Evolutionary conservation across 2,329 filamentous ascomycete genomes (phyloP).

Genomic region (Fusarium robinianum): DNA sequence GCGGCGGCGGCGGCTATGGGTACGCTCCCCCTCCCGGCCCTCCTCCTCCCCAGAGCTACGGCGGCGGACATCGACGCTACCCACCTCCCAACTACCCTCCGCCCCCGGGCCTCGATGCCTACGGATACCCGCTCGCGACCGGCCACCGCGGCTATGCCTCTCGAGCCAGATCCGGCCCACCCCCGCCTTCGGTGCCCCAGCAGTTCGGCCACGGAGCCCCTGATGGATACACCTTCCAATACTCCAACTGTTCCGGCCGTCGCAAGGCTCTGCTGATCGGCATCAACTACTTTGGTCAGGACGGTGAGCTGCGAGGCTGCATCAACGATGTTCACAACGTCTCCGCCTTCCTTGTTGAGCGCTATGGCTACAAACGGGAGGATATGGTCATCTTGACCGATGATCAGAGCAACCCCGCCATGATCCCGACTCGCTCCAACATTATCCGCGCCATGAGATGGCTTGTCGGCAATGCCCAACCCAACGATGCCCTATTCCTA

Average conservation of each 20-base stretch:
- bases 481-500: slow-evolving; percentile 78
- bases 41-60: slow-evolving; percentile 26
- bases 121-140: slow-evolving; percentile 51
- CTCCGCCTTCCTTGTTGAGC: slow-evolving; percentile 69
- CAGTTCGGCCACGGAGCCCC: slow-evolving; percentile 71
- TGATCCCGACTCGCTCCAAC: slow-evolving; percentile 75
- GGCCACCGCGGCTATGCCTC: slow-evolving; percentile 35
- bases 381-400: slow-evolving; percentile 82
- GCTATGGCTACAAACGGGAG: slow-evolving; percentile 73
- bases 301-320: slow-evolving; percentile 73
- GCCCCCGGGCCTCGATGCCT: slow-evolving; percentile 49
- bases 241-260: slow-evolving; percentile 73
- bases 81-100: slow-evolving; percentile 46
- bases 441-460: slow-evolving; percentile 76
- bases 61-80: slow-evolving; percentile 32
- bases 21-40: slow-evolving; percentile 32
- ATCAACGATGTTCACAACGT: slow-evolving; percentile 84
- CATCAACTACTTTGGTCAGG: slow-evolving; percentile 79
- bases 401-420: slow-evolving; percentile 70
- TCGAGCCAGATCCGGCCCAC: slow-evolving; percentile 42
- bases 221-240: slow-evolving; percentile 71
- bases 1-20: slow-evolving; percentile 32
- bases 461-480: slow-evolving; percentile 71
- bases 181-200: slow-evolving; percentile 56
- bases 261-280: slow-evolving; percentile 77